Evolutionary conservation across 2,329 filamentous ascomycete genomes (phyloP).

Genomic region (Cercospora brassicicola): DNA sequence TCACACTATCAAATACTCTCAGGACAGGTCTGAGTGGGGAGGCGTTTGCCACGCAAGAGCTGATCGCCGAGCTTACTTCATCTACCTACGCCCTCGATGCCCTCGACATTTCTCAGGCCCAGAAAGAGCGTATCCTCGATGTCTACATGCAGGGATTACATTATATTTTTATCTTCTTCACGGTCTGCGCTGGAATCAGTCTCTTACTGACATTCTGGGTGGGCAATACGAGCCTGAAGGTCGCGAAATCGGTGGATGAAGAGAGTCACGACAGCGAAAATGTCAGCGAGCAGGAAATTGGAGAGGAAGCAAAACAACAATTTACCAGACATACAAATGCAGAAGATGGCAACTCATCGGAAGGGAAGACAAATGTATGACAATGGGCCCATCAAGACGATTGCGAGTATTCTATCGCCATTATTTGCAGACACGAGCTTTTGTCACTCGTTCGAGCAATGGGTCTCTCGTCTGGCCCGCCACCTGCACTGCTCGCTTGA

Average conservation of each 20-base stretch:
- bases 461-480: neutral
- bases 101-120: neutral
- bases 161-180: neutral
- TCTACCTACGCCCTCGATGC: neutral
- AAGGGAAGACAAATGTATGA: neutral
- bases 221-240: slow-evolving; percentile 1
- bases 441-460: neutral
- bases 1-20: slow-evolving; percentile 44
- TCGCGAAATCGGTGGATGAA: neutral
- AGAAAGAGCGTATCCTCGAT: neutral
- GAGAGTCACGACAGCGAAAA: neutral
- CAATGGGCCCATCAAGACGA: neutral
- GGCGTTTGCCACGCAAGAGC: neutral
- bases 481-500: neutral
- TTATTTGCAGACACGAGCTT: neutral
- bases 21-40: neutral
- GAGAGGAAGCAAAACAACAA: neutral
- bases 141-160: neutral
- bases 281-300: neutral
- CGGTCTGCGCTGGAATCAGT: neutral
- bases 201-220: neutral
- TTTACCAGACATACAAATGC: neutral
- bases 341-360: neutral
- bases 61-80: neutral
- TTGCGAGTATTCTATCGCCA: neutral